Conservation (phyloP, 1,139 yeast genomes). For the Scheffersomyces illinoinensis region DNA sequence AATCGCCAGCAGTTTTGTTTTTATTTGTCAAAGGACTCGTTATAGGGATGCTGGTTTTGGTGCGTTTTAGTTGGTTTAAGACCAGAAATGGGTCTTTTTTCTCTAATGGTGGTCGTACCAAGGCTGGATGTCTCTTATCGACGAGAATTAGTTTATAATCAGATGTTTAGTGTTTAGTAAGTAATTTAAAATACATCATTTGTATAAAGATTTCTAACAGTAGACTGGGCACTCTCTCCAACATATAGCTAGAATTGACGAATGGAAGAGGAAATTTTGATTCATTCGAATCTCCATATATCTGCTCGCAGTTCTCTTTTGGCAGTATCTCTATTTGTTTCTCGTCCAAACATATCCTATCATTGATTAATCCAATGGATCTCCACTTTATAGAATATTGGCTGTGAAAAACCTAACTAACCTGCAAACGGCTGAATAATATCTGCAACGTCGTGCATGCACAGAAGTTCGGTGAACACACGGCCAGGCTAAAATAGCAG, state of each 20-base stretch:
- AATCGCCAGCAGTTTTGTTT: neutral
- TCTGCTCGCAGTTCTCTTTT: too few species aligned
- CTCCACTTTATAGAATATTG: neutral
- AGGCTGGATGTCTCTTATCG: neutral
- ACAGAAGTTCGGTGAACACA: neutral
- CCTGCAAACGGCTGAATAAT: neutral
- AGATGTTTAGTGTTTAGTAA: neutral
- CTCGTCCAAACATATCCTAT: too few species aligned
- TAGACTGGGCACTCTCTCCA: too few species aligned
- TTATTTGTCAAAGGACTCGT: neutral
- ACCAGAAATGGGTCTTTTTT: neutral
- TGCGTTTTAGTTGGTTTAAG: constrained; percentile 1
- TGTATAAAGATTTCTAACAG: neutral
- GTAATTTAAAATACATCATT: neutral
- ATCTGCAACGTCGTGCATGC: neutral
- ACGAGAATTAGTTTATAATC: neutral
- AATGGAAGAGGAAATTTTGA: too few species aligned
- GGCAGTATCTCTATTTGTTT: too few species aligned
- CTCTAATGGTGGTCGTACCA: neutral
- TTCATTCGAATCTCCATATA: too few species aligned
- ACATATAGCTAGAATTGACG: neutral
- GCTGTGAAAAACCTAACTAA: neutral
- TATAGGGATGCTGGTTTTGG: neutral
- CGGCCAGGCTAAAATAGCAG: neutral
- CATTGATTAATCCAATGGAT: neutral